phyloP scores from a whole-genome alignment of 345 rosid species.

The Atalantia buxifolia region DNA sequence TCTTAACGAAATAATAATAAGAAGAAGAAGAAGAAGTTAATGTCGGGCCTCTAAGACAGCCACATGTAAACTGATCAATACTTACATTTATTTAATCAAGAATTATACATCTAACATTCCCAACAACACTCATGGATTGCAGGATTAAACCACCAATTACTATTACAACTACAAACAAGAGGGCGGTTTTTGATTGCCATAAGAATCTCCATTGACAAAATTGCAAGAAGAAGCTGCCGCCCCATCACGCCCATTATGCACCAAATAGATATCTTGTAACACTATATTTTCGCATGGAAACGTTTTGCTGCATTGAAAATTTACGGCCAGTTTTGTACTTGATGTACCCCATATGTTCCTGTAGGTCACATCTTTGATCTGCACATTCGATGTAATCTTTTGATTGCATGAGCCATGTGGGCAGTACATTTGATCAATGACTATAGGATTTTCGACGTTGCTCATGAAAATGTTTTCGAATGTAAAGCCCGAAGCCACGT shows the following conservation, averaged over 20 bases:
- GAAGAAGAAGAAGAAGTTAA: too few species aligned
- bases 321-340: constrained; percentile 14
- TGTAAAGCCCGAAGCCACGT: constrained; percentile 23
- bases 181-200: constrained; percentile 20
- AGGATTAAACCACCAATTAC: too few species aligned
- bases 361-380: constrained; percentile 24
- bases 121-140: too few species aligned
- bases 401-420: constrained; percentile 18
- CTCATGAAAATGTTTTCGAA: constrained; percentile 37
- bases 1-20: too few species aligned
- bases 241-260: neutral
- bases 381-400: constrained; percentile 25
- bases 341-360: constrained; percentile 34
- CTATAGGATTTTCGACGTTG: constrained; percentile 43
- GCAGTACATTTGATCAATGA: constrained; percentile 43
- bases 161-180: constrained; percentile 17
- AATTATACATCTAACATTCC: neutral
- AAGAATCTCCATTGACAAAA: constrained; percentile 12
- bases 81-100: neutral
- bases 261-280: constrained; percentile 18
- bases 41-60: too few species aligned
- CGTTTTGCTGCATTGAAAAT: constrained; percentile 18
- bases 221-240: constrained; percentile 10
- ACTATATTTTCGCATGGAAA: constrained; percentile 17
- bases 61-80: too few species aligned